A percentile compares a stretch with the other conserved stretches of the same genome.
Conservation (phyloP, 257 asterid species). For the Solanum boliviense region DNA sequence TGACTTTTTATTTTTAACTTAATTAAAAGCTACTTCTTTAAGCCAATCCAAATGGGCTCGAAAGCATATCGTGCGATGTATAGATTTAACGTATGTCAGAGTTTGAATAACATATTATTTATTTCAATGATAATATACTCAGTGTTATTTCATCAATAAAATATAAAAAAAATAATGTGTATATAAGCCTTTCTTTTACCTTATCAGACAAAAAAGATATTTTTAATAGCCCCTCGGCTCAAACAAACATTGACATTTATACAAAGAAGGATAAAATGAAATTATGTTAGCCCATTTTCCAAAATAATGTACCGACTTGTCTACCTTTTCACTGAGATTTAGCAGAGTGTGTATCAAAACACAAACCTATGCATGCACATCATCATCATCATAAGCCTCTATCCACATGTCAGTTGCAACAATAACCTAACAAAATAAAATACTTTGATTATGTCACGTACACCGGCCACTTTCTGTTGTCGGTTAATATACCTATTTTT, state of each 20-base stretch:
- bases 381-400: neutral
- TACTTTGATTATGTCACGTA: neutral
- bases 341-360: neutral
- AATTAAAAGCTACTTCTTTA: too few species aligned
- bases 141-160: neutral
- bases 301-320: neutral
- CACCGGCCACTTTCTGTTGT: neutral
- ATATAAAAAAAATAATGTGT: accelerated
- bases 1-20: too few species aligned
- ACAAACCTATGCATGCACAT: neutral
- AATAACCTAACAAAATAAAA: neutral
- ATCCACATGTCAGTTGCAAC: neutral
- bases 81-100: neutral
- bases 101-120: neutral
- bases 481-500: neutral
- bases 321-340: neutral
- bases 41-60: too few species aligned
- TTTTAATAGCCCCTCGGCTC: accelerated
- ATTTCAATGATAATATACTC: accelerated
- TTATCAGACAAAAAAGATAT: accelerated
- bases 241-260: too few species aligned
- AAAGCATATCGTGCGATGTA: neutral
- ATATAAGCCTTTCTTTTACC: neutral
- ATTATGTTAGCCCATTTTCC: neutral
- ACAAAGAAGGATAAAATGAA: neutral